A percentile compares a stretch with the other conserved stretches of the same genome.
Conservation (phyloP, 1,139 yeast genomes). For the Suhomyces yuchorum region DNA sequence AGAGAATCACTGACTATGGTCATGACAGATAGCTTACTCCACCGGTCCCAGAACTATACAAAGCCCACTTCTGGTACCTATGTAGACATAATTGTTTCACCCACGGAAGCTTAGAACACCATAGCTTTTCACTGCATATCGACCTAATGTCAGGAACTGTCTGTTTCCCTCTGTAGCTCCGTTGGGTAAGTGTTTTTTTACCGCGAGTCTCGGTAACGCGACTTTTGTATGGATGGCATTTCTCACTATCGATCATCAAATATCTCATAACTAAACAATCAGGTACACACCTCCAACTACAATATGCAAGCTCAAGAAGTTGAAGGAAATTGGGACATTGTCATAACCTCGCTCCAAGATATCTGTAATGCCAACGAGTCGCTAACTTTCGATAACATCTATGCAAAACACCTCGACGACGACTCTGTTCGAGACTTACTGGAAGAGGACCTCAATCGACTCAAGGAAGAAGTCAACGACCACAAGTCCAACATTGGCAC, state of each 20-base stretch:
- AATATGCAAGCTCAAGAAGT: slow-evolving; percentile 8
- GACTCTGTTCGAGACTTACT: slow-evolving; percentile 24
- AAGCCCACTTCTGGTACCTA: no score
- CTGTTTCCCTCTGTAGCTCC: no score
- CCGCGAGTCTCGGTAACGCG: neutral
- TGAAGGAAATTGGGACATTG: slow-evolving; percentile 66
- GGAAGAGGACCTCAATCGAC: slow-evolving; percentile 41
- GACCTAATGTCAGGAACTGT: no score
- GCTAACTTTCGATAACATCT: slow-evolving; percentile 50
- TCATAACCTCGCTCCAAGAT: slow-evolving; percentile 66
- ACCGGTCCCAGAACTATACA: no score
- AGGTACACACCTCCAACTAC: neutral
- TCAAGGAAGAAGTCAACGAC: slow-evolving; percentile 45
- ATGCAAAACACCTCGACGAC: slow-evolving; percentile 29
- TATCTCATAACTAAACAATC: neutral
- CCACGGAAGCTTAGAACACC: no score
- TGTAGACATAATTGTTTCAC: no score
- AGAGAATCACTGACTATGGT: no score
- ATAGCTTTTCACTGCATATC: no score
- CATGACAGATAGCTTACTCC: no score
- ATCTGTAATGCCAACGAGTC: slow-evolving; percentile 63
- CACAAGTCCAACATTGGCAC: slow-evolving; percentile 63
- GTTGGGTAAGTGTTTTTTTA: no score
- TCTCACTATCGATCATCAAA: neutral
- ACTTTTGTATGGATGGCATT: neutral